Percentiles rank a stretch among this genome's conserved stretches.
Conservation (phyloP, 176 grass and related monocot species). For the Eragrostis nindensis region DNA sequence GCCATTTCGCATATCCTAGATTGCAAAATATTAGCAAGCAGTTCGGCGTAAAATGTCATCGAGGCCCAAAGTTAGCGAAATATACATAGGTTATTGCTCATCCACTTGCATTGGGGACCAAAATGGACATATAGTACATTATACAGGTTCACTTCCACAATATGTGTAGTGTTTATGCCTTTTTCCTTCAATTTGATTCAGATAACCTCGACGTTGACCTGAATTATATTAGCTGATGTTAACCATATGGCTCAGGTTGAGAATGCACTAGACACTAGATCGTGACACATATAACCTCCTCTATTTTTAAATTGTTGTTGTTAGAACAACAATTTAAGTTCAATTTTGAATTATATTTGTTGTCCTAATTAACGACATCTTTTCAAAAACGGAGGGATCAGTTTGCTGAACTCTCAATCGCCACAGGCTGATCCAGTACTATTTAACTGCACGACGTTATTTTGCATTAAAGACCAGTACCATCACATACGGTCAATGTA, state of each 20-base stretch:
- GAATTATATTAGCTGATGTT: neutral
- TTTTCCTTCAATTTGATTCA: neutral
- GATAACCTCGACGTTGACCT: neutral
- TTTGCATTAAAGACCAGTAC: no score
- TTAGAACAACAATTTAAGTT: no score
- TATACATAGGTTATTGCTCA: neutral
- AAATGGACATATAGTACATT: neutral
- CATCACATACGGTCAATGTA: no score
- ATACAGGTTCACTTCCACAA: constrained; percentile 21
- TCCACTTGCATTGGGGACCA: neutral
- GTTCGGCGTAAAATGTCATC: constrained; percentile 28
- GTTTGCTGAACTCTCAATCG: no score
- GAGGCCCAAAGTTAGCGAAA: neutral
- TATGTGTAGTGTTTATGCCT: neutral
- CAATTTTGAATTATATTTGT: no score
- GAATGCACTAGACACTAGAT: no score
- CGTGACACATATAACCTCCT: no score
- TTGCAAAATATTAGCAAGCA: constrained; percentile 1
- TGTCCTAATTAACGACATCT: no score
- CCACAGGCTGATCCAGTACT: no score
- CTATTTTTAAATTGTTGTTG: no score
- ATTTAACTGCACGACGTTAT: no score
- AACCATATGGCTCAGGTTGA: neutral
- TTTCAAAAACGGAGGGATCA: no score
- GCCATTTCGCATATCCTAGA: constrained; percentile 7